Evolutionary conservation across 192 early-diverging fungal species (phyloP).

Genomic region (Borealophlyctis nickersoniae): DNA sequence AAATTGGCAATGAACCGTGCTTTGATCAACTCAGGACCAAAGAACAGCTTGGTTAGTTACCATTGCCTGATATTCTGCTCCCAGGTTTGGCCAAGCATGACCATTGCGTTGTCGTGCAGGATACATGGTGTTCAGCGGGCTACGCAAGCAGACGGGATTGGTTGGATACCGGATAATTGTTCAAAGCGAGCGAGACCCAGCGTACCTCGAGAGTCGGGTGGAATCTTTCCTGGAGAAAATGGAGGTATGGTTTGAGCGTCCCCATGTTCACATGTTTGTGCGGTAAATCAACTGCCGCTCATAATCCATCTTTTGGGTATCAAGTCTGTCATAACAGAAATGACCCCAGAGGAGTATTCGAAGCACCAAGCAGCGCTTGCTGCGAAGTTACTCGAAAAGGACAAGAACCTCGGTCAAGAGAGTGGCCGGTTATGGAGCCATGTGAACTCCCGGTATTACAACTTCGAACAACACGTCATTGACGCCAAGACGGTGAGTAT

Average conservation of each 20-base stretch:
- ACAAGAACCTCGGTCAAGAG: conserved; percentile 76
- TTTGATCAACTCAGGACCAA: conserved; percentile 95
- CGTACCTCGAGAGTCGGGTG: conserved; percentile 76
- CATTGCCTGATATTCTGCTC: not conserved
- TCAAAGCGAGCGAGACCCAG: conserved; percentile 81
- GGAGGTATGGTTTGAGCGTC: conserved; percentile 29
- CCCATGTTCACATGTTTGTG: not conserved
- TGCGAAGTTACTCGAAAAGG: conserved; percentile 63
- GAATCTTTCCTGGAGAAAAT: conserved; percentile 70
- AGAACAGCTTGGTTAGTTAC: conserved; percentile 43
- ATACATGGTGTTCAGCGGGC: conserved; percentile 71
- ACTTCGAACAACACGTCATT: conserved; percentile 70
- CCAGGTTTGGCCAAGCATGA: not conserved
- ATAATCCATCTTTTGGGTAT: conserved; percentile 11
- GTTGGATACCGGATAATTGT: conserved; percentile 79
- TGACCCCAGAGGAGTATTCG: conserved; percentile 65
- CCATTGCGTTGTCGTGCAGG: conserved; percentile 31
- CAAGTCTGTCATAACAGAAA: conserved; percentile 40
- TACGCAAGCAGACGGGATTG: conserved; percentile 70
- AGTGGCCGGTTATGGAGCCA: conserved; percentile 62
- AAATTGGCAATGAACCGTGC: conserved; percentile 83
- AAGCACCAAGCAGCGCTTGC: conserved; percentile 66
- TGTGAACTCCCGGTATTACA: conserved; percentile 68
- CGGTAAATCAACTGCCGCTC: not conserved
- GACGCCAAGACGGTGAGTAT: conserved; percentile 63